These are phyloP conservation scores for Gymnopilus junonius DNA, from an alignment of 768 basidiomycete species.

Conservation along the genomic window DNA sequence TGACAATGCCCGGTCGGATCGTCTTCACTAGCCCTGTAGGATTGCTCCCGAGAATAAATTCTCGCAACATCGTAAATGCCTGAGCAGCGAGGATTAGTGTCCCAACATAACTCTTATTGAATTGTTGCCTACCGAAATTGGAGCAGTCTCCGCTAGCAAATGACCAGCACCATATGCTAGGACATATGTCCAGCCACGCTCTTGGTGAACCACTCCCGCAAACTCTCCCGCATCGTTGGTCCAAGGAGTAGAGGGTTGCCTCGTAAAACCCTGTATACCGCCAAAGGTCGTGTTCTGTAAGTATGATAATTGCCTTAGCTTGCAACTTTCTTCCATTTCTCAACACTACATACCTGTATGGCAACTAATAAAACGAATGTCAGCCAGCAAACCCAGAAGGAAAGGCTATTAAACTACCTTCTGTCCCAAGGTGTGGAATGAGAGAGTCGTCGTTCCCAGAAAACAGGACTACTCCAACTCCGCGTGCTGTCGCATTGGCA, in stretches of 20 bases:
- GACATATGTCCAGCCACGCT: slow-evolving; percentile 66
- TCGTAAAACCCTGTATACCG: slow-evolving; percentile 75
- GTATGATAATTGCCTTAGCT: not conserved
- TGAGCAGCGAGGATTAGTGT: slow-evolving; percentile 26
- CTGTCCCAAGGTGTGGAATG: slow-evolving; percentile 63
- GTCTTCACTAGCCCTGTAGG: slow-evolving; percentile 56
- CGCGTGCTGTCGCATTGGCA: slow-evolving; percentile 57
- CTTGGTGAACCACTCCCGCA: slow-evolving; percentile 76
- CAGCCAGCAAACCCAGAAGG: not conserved
- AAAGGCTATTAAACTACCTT: slow-evolving; percentile 45
- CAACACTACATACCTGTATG: slow-evolving; percentile 48
- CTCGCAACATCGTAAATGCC: slow-evolving; percentile 65
- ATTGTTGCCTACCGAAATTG: slow-evolving; percentile 38
- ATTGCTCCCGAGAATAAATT: slow-evolving; percentile 71
- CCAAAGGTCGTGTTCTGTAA: slow-evolving; percentile 78
- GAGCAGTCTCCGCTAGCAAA: slow-evolving; percentile 39
- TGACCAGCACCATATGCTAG: slow-evolving; percentile 48
- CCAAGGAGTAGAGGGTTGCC: slow-evolving; percentile 72
- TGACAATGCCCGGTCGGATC: slow-evolving; percentile 27
- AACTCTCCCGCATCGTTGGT: slow-evolving; percentile 58
- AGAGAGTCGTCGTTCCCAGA: slow-evolving; percentile 76
- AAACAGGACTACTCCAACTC: slow-evolving; percentile 59
- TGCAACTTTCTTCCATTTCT: not conserved
- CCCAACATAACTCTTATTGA: not conserved
- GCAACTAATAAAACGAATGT: slow-evolving; percentile 43